Conservation (phyloP, 306 rosid genomes). For the Gastrolobium bilobum region DNA sequence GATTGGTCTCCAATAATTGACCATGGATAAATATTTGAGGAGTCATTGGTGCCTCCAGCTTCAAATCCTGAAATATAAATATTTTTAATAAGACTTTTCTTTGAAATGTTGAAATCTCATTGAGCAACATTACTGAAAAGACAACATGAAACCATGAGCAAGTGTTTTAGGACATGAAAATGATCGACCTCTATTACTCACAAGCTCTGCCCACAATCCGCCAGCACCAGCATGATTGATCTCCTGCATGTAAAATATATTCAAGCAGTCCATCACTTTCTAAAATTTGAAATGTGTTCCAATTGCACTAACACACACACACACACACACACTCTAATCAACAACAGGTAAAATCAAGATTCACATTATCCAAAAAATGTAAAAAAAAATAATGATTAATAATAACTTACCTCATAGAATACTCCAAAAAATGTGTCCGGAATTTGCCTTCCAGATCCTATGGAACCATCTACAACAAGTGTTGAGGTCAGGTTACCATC, state of each 20-base stretch:
- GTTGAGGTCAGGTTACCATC: constrained; percentile 28
- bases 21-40: constrained; percentile 82
- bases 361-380: no score
- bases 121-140: neutral
- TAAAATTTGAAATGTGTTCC: no score
- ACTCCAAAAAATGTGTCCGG: constrained; percentile 65
- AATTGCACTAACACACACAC: no score
- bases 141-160: neutral
- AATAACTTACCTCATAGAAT: constrained; percentile 68
- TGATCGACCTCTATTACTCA: constrained; percentile 69
- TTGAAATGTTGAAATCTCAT: no score
- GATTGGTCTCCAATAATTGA: constrained; percentile 68
- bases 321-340: no score
- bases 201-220: constrained; percentile 86
- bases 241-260: constrained; percentile 68
- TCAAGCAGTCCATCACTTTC: no score
- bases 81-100: neutral
- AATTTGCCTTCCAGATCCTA: constrained; percentile 53
- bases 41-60: constrained; percentile 70
- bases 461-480: constrained; percentile 63
- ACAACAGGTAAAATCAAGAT: no score
- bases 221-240: constrained; percentile 92
- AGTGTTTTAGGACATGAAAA: neutral
- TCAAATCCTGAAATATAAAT: constrained; percentile 70
- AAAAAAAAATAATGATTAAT: no score